A percentile compares a stretch with the other conserved stretches of the same genome.
Evolutionary conservation across 305 asterid species (phyloP).

Genomic region (Stenogyne calaminthoides): DNA sequence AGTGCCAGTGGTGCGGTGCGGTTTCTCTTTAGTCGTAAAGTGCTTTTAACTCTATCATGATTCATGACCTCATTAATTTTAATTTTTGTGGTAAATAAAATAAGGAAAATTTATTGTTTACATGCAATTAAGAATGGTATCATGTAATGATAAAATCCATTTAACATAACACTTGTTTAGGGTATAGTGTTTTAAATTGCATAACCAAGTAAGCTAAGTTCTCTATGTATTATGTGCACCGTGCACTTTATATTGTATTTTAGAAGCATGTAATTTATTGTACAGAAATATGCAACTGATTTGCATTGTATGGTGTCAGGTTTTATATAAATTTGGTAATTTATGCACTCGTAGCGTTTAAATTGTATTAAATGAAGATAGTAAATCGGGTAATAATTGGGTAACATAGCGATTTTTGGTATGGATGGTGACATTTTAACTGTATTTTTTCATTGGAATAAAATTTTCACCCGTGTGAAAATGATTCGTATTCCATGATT

Average conservation of each 20-base stretch:
- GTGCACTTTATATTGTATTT: too few species aligned
- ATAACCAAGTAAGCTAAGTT: too few species aligned
- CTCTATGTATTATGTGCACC: too few species aligned
- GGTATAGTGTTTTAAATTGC: not conserved
- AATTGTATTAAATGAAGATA: too few species aligned
- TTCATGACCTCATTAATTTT: not conserved
- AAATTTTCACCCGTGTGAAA: slow-evolving; percentile 15
- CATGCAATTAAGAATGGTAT: not conserved
- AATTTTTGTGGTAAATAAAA: not conserved
- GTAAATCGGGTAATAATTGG: too few species aligned
- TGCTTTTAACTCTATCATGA: slow-evolving; percentile 2
- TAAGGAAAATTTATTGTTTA: not conserved
- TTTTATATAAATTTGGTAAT: too few species aligned
- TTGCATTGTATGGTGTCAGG: too few species aligned
- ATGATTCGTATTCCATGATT: too few species aligned
- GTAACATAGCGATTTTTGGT: slow-evolving; percentile 27
- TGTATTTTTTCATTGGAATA: slow-evolving; percentile 17
- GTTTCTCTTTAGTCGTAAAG: slow-evolving; percentile 9
- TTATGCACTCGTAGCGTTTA: too few species aligned
- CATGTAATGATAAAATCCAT: not conserved
- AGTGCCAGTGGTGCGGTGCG: slow-evolving; percentile 26
- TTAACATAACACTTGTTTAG: not conserved
- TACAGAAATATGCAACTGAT: too few species aligned
- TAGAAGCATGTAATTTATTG: too few species aligned
- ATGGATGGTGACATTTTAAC: slow-evolving; percentile 51